Percentiles rank a stretch among this genome's conserved stretches.
Evolutionary conservation across 2,329 filamentous ascomycete genomes (phyloP).

Genomic region (Emergomyces pasteurianus): DNA sequence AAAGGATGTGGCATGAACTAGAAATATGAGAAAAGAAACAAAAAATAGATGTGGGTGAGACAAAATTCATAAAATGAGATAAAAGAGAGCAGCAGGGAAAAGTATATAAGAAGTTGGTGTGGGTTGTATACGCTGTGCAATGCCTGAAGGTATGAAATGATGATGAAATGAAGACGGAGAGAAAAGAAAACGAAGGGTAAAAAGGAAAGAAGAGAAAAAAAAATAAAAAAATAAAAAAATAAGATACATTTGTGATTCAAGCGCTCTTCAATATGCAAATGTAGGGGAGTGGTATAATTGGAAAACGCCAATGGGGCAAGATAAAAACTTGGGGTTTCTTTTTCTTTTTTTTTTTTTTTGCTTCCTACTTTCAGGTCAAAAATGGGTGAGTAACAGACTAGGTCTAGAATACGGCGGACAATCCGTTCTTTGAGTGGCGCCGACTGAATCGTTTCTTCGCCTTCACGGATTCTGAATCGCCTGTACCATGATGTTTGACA

Average conservation of each 20-base stretch:
- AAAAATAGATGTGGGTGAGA: background rate
- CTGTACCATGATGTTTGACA: slow-evolving; percentile 28
- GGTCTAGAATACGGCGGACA: slow-evolving; percentile 68
- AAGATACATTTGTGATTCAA: slow-evolving; percentile 1
- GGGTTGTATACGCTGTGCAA: background rate
- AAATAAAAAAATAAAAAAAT: background rate
- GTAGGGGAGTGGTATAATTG: slow-evolving; percentile 12
- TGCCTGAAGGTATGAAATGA: background rate
- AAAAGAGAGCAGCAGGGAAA: background rate
- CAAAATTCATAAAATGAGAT: background rate
- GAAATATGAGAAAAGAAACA: background rate
- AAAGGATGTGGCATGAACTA: background rate
- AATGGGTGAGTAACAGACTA: slow-evolving; percentile 6
- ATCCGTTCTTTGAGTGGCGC: slow-evolving; percentile 85
- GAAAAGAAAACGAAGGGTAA: background rate
- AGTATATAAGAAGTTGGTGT: slow-evolving; percentile 3
- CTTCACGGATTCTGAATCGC: slow-evolving; percentile 44
- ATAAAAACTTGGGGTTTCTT: background rate
- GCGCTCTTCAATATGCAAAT: slow-evolving; percentile 3
- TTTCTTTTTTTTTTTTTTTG: background rate
- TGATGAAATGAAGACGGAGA: background rate
- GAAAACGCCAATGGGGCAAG: slow-evolving; percentile 3
- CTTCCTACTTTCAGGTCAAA: background rate
- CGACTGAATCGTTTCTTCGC: slow-evolving; percentile 68
- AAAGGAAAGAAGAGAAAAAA: background rate